Conservation (phyloP, 306 rosid genomes). For the Cicer bijugum region DNA sequence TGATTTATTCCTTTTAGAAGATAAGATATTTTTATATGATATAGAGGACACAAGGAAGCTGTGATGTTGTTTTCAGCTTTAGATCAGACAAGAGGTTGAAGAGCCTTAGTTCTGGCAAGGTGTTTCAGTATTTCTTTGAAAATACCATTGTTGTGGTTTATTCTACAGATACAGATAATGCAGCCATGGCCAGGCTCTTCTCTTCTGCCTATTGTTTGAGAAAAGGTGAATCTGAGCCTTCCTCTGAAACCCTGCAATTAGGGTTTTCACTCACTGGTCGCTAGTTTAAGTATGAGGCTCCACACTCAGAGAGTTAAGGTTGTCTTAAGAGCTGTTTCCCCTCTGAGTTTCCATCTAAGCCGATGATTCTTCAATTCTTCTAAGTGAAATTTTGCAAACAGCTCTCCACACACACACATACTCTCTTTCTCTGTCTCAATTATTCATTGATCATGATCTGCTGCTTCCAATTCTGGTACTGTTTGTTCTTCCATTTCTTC, state of each 20-base stretch:
- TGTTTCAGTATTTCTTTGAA: constrained; percentile 34
- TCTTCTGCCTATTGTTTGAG: constrained; percentile 10
- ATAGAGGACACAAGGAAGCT: constrained; percentile 1
- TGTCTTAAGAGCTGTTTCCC: constrained; percentile 9
- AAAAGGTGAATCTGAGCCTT: constrained; percentile 44
- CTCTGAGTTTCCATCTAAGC: neutral
- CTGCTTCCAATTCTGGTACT: neutral
- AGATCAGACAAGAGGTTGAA: constrained; percentile 26
- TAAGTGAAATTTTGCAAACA: neutral
- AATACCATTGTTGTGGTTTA: neutral
- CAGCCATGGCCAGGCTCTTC: constrained; percentile 37
- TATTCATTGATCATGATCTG: neutral
- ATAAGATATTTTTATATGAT: neutral
- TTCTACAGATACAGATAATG: constrained; percentile 29
- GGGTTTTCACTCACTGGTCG: constrained; percentile 6
- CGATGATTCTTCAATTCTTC: neutral
- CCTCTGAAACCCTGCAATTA: neutral
- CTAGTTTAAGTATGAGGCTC: constrained; percentile 47
- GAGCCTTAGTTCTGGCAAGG: constrained; percentile 40
- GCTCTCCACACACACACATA: neutral
- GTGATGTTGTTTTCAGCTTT: constrained; percentile 38
- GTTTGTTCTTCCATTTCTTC: neutral
- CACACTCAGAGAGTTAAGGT: constrained; percentile 30
- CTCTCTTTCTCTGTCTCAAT: neutral
- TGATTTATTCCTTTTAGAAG: neutral